phyloP scores from a whole-genome alignment of 345 rosid genomes.

The Acer yangbiense region DNA sequence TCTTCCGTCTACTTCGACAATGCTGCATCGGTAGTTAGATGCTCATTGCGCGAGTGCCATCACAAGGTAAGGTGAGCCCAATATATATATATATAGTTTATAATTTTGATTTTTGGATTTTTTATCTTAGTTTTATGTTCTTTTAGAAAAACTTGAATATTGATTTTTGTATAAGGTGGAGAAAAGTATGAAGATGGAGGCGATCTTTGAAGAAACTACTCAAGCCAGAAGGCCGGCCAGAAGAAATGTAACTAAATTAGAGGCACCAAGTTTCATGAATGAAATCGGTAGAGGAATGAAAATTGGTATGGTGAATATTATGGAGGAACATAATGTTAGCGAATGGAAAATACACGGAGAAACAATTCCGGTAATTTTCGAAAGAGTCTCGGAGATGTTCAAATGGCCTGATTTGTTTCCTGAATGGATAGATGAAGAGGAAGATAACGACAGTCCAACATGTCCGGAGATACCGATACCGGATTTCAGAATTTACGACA shows the following conservation, averaged over 20 bases:
- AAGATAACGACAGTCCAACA: slow-evolving; percentile 58
- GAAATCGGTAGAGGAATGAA: slow-evolving; percentile 50
- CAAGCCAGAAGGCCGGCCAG: slow-evolving; percentile 11
- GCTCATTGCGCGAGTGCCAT: slow-evolving; percentile 78
- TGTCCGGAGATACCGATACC: slow-evolving; percentile 97
- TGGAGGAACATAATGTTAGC: slow-evolving; percentile 63
- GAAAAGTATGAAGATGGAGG: slow-evolving; percentile 65
- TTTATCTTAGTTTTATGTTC: background rate
- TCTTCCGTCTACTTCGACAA: slow-evolving; percentile 58
- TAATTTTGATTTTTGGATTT: too few relatives aligned
- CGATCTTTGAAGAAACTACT: slow-evolving; percentile 41
- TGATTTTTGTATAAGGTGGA: slow-evolving; percentile 44
- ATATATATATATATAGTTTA: too few relatives aligned
- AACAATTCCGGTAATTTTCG: slow-evolving; percentile 46
- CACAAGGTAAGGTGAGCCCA: slow-evolving; percentile 92
- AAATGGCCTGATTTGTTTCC: slow-evolving; percentile 85
- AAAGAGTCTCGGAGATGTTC: slow-evolving; percentile 58
- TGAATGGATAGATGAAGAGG: slow-evolving; percentile 98
- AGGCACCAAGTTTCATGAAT: slow-evolving; percentile 63
- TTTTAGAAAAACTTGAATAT: slow-evolving; percentile 14
- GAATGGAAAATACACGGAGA: slow-evolving; percentile 66
- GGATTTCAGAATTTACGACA: slow-evolving; percentile 40
- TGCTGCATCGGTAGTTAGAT: slow-evolving; percentile 67
- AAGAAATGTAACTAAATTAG: slow-evolving; percentile 49
- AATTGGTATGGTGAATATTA: slow-evolving; percentile 82